A percentile compares a stretch with the other conserved stretches of the same genome.
These are phyloP conservation scores for Ophiostoma piceae DNA, from an alignment of 2,329 filamentous ascomycete genomes.

Conservation along the genomic window DNA sequence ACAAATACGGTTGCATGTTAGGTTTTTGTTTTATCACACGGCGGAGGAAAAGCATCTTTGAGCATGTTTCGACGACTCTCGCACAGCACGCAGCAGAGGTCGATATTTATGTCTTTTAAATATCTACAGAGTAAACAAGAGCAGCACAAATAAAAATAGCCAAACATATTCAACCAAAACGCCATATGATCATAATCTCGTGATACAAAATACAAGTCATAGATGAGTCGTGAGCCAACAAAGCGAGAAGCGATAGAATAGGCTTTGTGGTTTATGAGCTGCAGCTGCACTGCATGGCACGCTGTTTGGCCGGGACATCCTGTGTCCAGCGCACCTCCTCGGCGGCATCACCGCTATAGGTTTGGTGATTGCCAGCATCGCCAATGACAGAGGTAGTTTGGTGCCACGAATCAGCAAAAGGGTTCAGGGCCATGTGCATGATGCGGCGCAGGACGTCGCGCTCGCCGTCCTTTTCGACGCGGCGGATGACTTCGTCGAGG, in stretches of 20 bases:
- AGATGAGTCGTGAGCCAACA: neutral
- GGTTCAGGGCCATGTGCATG: conserved; percentile 77
- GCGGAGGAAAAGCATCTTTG: neutral
- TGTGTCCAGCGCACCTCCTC: conserved; percentile 81
- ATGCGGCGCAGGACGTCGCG: conserved; percentile 69
- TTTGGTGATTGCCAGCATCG: conserved; percentile 36
- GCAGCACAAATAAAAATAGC: conserved; percentile 1
- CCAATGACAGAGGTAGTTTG: conserved; percentile 39
- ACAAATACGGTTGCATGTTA: conserved; percentile 15
- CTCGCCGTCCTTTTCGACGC: conserved; percentile 80
- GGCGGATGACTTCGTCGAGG: conserved; percentile 83
- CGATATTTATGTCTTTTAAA: conserved; percentile 6
- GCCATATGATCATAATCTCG: neutral
- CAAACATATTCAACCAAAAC: neutral
- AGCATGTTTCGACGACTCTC: neutral
- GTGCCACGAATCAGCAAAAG: conserved; percentile 76
- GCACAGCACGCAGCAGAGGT: neutral
- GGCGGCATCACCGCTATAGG: conserved; percentile 54
- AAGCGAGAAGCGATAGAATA: neutral
- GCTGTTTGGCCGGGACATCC: conserved; percentile 71
- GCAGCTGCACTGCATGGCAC: conserved; percentile 91
- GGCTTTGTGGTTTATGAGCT: conserved; percentile 70
- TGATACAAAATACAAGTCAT: neutral
- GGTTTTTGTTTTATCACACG: conserved; percentile 13
- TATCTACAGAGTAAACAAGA: neutral